phyloP scores from a whole-genome alignment of 1,284 basidiomycete species.

The Apiotrichum gamsii region DNA sequence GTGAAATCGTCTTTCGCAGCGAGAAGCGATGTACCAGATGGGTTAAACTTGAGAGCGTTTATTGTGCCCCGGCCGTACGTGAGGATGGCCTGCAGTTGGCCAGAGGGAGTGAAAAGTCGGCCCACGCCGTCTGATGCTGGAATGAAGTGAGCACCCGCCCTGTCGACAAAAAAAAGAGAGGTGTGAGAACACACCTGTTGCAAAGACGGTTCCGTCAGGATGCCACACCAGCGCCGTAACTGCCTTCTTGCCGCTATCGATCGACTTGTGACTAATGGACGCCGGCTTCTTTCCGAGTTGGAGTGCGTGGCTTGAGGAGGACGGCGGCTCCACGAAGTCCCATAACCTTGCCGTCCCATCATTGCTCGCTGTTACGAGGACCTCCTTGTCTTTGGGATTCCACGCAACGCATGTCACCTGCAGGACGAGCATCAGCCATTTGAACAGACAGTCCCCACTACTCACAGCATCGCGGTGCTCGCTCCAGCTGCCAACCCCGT shows the following conservation, averaged over 20 bases:
- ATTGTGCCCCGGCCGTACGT: constrained; percentile 36
- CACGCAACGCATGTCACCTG: constrained; percentile 37
- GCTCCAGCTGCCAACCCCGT: constrained; percentile 13
- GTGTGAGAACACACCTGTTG: constrained; percentile 21
- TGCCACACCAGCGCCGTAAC: constrained; percentile 38
- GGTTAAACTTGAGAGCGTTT: constrained; percentile 39
- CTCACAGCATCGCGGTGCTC: constrained; percentile 37
- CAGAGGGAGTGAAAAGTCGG: constrained; percentile 38
- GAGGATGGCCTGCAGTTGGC: constrained; percentile 40
- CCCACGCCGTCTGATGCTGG: constrained; percentile 34
- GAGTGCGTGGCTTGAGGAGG: constrained; percentile 2
- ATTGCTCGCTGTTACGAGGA: constrained; percentile 29
- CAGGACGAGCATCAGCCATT: no score
- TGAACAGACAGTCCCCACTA: no score
- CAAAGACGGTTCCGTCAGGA: constrained; percentile 40
- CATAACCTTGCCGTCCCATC: constrained; percentile 39
- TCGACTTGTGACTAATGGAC: constrained; percentile 31
- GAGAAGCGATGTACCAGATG: constrained; percentile 32
- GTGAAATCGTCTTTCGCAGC: constrained; percentile 35
- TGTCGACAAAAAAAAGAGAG: background rate
- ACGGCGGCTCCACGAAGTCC: constrained; percentile 25
- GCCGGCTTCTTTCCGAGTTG: constrained; percentile 19
- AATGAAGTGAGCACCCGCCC: no score
- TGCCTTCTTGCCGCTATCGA: constrained; percentile 36
- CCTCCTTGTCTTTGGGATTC: constrained; percentile 38